These are phyloP conservation scores for Geosmithia putterillii DNA, from an alignment of 2,329 filamentous ascomycete species.

Conservation along the genomic window DNA sequence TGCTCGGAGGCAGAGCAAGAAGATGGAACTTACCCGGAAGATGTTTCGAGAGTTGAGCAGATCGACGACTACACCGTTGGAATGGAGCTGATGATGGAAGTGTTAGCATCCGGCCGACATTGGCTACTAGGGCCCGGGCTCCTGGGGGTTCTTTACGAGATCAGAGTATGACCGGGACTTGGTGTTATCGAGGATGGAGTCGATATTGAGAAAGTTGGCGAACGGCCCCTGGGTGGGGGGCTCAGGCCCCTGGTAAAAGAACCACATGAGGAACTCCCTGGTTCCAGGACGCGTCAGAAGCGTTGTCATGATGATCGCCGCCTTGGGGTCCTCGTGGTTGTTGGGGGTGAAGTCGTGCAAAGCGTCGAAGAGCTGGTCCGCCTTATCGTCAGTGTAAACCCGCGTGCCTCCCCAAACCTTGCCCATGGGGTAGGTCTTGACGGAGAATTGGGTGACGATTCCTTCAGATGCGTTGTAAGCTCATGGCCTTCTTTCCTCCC, in stretches of 20 bases:
- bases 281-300: neutral
- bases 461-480: no score
- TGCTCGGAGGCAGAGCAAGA: neutral
- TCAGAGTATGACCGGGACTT: constrained; percentile 16
- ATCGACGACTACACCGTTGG: constrained; percentile 6
- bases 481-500: no score
- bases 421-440: neutral
- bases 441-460: constrained; percentile 16
- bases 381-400: neutral
- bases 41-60: constrained; percentile 7
- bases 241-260: constrained; percentile 1
- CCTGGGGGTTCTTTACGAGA: no score
- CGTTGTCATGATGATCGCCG: constrained; percentile 1
- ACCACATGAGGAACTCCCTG: neutral
- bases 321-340: constrained; percentile 3
- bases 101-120: neutral
- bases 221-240: neutral
- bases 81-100: constrained; percentile 3
- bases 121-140: no score
- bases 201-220: constrained; percentile 2
- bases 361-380: constrained; percentile 3
- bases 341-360: constrained; percentile 1
- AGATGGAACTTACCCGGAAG: constrained; percentile 6
- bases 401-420: constrained; percentile 4
- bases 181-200: constrained; percentile 3